Base-by-base conservation (phyloP, 306 rosid species). In the Pyrus bretschneideri region DNA sequence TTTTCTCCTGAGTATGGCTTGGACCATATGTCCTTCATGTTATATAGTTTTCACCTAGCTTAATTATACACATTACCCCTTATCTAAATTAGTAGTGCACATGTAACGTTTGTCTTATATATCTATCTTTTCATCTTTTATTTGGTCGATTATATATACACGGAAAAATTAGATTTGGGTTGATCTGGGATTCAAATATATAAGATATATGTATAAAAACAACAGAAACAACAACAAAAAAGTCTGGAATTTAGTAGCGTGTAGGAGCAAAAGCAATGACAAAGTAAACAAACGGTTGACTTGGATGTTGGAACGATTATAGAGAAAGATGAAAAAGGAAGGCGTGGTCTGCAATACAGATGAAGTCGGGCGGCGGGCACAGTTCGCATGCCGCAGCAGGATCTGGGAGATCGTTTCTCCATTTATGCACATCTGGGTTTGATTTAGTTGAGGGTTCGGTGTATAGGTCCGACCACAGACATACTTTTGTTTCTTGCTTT, bases 381-480 rank as follows among this genome's bases (percentile, higher is more conserved):
- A 58, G 63, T 58, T 52, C 11, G 63, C 63, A 58, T 58, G 30
- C 63, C 22, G 54, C 18, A 17, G 29, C 63, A 12, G 29, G 63
- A 58, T 58, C 15, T 57, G 29, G 13, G 15, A 13, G 13, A 9
- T 11, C 27, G 2, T n/a, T 58, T 9, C 62, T 58, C 62, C 27
- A 10, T n/a, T 13, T n/a, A n/a, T 57, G 17, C 61, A 21, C 27
- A 9, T 58, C 27, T 58, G 30, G 63, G 30, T 58, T 58, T 58
- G 23, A 27, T 27, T 25, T 61, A 61, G 35, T 61, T 61, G 66
- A 30, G 71, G 60, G 60, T 22, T 30, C 15, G 61, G 62, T 61
- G 12, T 60, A 33, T 57, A 64, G 46, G 40, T 59, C 65, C 63
- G 78, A 77, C 79, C 73, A n/a, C 58, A 57, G n/a, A 40, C 75